Base-by-base conservation (phyloP, 768 basidiomycete species). In the Tubosaeta sp. region DNA sequence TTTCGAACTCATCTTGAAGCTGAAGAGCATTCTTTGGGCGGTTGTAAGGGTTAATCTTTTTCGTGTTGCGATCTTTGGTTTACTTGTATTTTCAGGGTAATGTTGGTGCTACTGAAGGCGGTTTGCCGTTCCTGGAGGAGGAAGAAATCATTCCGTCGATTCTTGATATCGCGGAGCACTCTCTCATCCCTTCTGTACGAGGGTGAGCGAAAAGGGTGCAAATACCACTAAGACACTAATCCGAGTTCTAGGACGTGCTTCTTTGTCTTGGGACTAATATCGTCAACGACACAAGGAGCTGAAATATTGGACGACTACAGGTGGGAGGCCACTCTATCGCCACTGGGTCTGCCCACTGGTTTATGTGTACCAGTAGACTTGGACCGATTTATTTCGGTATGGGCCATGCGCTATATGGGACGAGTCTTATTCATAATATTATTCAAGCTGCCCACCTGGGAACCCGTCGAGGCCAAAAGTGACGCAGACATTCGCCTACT, bases 21-120 rank as follows among this genome's bases (percentile, higher is more conserved):
- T 99, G 39, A 98, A 99, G 71, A 95, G 93, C 62, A 88, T 94
- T 13, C 74, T 98, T 0, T 99, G 96, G 96, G 93, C 93, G 5
- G 87, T 98, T 49, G 95, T 97, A 67, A 60, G 90, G n/a, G 4
- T 19, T 35, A n/a, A 19, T 12, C 12, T 27, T 38, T 44, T 41
- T 42, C 9, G 34, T 12, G 29, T 7, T 6, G 12, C 2, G 31
- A 48, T 30, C 47, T 6, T 30, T 32, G 39, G 22, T 46, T 42
- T 12, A 48, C 24, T 46, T 47, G 51, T 34, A 30, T 48, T 6
- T 13, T 21, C 57, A 98, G 95, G 96, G 96, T 4, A 94, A 94
- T 64, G 87, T 98, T 45, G 95, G 94, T 3, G 83, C 94, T 0
- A 89, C 89, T 0, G 82, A 87, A 58, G 85, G 91, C 8, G 96